Conservation (phyloP, 345 rosid genomes). For the Heritiera littoralis region DNA sequence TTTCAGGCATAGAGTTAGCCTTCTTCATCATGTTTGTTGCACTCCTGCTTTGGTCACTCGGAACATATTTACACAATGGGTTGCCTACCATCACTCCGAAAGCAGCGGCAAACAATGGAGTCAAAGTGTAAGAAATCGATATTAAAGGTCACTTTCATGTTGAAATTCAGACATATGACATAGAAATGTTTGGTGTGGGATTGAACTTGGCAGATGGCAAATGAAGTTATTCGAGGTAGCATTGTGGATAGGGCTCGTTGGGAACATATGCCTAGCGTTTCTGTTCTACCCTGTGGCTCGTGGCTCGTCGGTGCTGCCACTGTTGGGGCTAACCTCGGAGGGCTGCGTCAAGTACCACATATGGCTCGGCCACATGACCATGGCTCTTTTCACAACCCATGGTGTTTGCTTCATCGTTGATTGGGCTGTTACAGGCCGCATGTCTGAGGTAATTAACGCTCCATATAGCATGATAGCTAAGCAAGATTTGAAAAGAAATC, state of each 20-base stretch:
- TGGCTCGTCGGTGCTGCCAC: constrained; percentile 66
- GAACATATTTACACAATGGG: constrained; percentile 41
- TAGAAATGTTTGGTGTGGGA: background rate
- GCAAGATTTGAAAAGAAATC: too few relatives aligned
- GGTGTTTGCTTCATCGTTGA: constrained; percentile 54
- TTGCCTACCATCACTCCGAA: constrained; percentile 44
- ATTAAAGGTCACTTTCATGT: too few relatives aligned
- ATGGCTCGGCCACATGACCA: constrained; percentile 80
- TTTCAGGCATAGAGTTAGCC: constrained; percentile 56
- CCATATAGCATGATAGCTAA: background rate
- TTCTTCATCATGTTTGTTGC: constrained; percentile 71
- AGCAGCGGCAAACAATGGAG: constrained; percentile 39
- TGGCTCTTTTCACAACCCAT: constrained; percentile 63
- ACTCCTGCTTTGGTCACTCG: constrained; percentile 64
- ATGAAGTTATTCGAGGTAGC: constrained; percentile 38
- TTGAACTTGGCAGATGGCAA: constrained; percentile 55
- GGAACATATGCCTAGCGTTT: constrained; percentile 63
- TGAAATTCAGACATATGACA: background rate
- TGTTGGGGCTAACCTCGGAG: constrained; percentile 76
- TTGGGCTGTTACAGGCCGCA: constrained; percentile 43
- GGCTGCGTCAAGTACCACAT: constrained; percentile 86
- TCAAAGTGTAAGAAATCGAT: constrained; percentile 47
- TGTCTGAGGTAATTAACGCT: constrained; percentile 45
- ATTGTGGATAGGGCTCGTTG: constrained; percentile 51
- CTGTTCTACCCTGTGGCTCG: constrained; percentile 85